A percentile compares a stretch with the other conserved stretches of the same genome.
These are phyloP conservation scores for Penicillium pulvis DNA, from an alignment of 495 filamentous ascomycete species.

Conservation along the genomic window DNA sequence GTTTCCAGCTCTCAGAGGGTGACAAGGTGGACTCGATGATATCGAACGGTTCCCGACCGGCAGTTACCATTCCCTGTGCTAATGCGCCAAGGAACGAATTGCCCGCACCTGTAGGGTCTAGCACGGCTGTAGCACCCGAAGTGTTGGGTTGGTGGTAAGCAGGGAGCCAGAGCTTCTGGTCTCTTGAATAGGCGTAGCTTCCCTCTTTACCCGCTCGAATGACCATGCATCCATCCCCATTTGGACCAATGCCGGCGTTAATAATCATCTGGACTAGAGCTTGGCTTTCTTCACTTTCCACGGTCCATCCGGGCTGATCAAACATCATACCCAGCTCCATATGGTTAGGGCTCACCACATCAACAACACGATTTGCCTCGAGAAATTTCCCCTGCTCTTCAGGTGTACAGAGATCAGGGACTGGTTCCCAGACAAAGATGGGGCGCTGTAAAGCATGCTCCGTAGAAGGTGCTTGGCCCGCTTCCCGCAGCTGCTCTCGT, in stretches of 20 bases:
- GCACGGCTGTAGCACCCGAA: slow-evolving; percentile 52
- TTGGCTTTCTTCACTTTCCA: slow-evolving; percentile 47
- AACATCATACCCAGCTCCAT: slow-evolving; percentile 82
- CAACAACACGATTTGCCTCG: slow-evolving; percentile 69
- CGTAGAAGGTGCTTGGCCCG: slow-evolving; percentile 27
- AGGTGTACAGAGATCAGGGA: slow-evolving; percentile 83
- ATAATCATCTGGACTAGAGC: slow-evolving; percentile 60
- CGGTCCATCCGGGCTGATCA: slow-evolving; percentile 56
- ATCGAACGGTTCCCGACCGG: slow-evolving; percentile 42
- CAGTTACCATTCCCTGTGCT: slow-evolving; percentile 69
- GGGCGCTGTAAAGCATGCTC: slow-evolving; percentile 47
- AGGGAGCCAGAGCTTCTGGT: slow-evolving; percentile 50
- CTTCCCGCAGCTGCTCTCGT: slow-evolving; percentile 38
- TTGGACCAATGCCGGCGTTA: slow-evolving; percentile 48
- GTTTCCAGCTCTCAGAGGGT: slow-evolving; percentile 34
- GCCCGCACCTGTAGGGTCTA: slow-evolving; percentile 95
- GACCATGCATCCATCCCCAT: slow-evolving; percentile 50
- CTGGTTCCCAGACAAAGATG: slow-evolving; percentile 91
- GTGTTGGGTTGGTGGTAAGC: slow-evolving; percentile 54
- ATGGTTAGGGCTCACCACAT: slow-evolving; percentile 89
- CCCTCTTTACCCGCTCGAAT: slow-evolving; percentile 61
- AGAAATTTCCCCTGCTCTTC: slow-evolving; percentile 73
- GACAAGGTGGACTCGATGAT: slow-evolving; percentile 39
- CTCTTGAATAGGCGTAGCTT: slow-evolving; percentile 51
- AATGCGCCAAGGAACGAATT: slow-evolving; percentile 90